These are phyloP conservation scores for Tolypocladium nubicola DNA, from an alignment of 2,329 filamentous ascomycete species.

Conservation along the genomic window DNA sequence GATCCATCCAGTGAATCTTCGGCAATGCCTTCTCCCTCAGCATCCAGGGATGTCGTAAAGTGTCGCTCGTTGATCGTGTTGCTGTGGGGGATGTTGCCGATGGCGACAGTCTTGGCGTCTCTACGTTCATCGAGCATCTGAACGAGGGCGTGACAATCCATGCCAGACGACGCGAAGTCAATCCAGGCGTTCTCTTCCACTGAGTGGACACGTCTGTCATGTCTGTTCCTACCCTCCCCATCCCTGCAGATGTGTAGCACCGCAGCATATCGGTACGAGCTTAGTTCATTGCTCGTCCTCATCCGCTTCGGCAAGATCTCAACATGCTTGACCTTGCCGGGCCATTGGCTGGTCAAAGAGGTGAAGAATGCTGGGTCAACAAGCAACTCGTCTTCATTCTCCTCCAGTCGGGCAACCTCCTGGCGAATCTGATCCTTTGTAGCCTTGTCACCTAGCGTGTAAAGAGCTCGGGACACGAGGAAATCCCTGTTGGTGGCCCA, in stretches of 20 bases:
- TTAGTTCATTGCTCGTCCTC: slow-evolving; percentile 17
- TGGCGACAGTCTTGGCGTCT: too few relatives aligned
- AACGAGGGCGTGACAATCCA: slow-evolving; percentile 5
- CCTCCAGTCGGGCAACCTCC: slow-evolving; percentile 6
- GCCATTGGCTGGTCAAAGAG: not conserved
- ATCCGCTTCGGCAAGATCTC: slow-evolving; percentile 18
- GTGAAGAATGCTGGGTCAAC: slow-evolving; percentile 14
- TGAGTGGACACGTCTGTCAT: not conserved
- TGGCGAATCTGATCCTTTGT: slow-evolving; percentile 1
- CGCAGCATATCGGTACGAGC: slow-evolving; percentile 16
- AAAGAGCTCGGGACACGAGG: not conserved
- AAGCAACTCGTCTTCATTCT: slow-evolving; percentile 9
- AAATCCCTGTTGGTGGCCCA: slow-evolving; percentile 7
- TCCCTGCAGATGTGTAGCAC: slow-evolving; percentile 6
- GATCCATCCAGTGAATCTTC: not conserved
- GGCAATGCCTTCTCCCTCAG: not conserved
- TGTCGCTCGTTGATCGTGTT: too few relatives aligned
- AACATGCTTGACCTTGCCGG: slow-evolving; percentile 12
- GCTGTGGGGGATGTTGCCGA: too few relatives aligned
- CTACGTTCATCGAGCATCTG: slow-evolving; percentile 4
- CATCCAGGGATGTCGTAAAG: too few relatives aligned
- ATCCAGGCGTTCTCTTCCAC: slow-evolving; percentile 8
- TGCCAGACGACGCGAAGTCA: slow-evolving; percentile 6
- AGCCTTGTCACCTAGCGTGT: too few relatives aligned
- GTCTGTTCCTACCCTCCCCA: too few relatives aligned